A percentile compares a stretch with the other conserved stretches of the same genome.
Conservation (phyloP, 352 stramenopile genomes). For the Phytophthora sansomeana region DNA sequence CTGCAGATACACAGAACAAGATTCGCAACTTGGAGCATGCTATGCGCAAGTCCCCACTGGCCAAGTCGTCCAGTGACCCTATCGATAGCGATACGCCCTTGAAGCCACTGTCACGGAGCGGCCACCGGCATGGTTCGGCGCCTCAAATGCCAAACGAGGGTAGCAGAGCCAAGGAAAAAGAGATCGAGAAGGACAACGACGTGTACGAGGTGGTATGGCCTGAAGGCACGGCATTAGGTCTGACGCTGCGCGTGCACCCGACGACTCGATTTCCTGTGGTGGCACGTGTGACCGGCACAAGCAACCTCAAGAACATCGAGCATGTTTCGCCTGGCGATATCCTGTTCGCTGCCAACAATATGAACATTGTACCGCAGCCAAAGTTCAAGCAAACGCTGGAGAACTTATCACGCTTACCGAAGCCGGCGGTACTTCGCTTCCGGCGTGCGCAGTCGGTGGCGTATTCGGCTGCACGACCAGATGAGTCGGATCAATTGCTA, state of each 20-base stretch:
- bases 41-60: slow-evolving; percentile 49
- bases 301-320: slow-evolving; percentile 82
- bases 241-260: slow-evolving; percentile 76
- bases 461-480: slow-evolving; percentile 37
- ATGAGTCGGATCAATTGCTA: slow-evolving; percentile 59
- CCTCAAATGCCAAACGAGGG: slow-evolving; percentile 29
- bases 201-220: slow-evolving; percentile 82
- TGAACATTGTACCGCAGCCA: slow-evolving; percentile 73
- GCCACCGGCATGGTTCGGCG: slow-evolving; percentile 31
- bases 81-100: slow-evolving; percentile 42
- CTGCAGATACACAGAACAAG: slow-evolving; percentile 43
- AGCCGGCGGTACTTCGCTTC: slow-evolving; percentile 76
- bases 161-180: slow-evolving; percentile 32
- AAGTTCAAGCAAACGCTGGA: slow-evolving; percentile 87
- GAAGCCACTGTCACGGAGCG: slow-evolving; percentile 54
- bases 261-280: slow-evolving; percentile 78
- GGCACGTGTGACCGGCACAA: slow-evolving; percentile 74
- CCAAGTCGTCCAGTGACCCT: slow-evolving; percentile 51
- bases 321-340: slow-evolving; percentile 75
- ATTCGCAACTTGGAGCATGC: slow-evolving; percentile 53
- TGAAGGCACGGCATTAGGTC: slow-evolving; percentile 66
- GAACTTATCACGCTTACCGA: slow-evolving; percentile 74
- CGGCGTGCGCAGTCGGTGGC: slow-evolving; percentile 50
- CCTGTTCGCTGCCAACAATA: slow-evolving; percentile 75
- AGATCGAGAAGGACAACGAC: slow-evolving; percentile 51